A percentile compares a stretch with the other conserved stretches of the same genome.
Evolutionary conservation across 2,329 filamentous ascomycete genomes (phyloP).

Genomic region (Ophiostoma triangulosporum): DNA sequence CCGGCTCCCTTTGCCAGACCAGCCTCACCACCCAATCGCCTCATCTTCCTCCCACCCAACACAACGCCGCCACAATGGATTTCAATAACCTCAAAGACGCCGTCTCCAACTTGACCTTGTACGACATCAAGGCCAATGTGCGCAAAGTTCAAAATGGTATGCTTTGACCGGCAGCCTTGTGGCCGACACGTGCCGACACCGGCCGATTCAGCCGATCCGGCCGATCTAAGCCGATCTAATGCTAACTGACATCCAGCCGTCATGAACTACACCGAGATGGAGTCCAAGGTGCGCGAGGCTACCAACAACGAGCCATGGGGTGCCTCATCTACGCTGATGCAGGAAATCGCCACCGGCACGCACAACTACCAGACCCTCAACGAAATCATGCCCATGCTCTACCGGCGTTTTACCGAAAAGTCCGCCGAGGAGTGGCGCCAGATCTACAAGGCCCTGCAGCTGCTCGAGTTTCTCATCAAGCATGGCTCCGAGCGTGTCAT

Average conservation of each 20-base stretch:
- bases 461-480: conserved; percentile 91
- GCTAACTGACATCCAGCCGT: conserved; percentile 45
- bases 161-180: conserved; percentile 13
- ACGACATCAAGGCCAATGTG: conserved; percentile 89
- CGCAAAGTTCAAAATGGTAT: conserved; percentile 94
- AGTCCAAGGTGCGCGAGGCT: conserved; percentile 71
- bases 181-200: background rate
- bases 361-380: conserved; percentile 97
- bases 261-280: conserved; percentile 83
- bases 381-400: conserved; percentile 99
- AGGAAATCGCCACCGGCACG: conserved; percentile 95
- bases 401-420: conserved; percentile 98
- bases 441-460: conserved; percentile 95
- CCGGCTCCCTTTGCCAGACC: background rate
- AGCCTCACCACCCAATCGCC: background rate
- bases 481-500: conserved; percentile 96
- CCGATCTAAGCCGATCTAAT: background rate
- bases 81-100: conserved; percentile 71
- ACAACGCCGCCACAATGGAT: conserved; percentile 47
- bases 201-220: no score
- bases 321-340: conserved; percentile 71
- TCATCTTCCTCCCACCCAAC: conserved; percentile 3
- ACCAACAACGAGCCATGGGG: conserved; percentile 99
- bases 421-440: conserved; percentile 96
- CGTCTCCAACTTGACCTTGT: conserved; percentile 83